Percentiles rank a stretch among this genome's conserved stretches.
These are phyloP conservation scores for Lodderomyces metapsilosis DNA, from an alignment of 1,139 yeast species.

Conservation along the genomic window DNA sequence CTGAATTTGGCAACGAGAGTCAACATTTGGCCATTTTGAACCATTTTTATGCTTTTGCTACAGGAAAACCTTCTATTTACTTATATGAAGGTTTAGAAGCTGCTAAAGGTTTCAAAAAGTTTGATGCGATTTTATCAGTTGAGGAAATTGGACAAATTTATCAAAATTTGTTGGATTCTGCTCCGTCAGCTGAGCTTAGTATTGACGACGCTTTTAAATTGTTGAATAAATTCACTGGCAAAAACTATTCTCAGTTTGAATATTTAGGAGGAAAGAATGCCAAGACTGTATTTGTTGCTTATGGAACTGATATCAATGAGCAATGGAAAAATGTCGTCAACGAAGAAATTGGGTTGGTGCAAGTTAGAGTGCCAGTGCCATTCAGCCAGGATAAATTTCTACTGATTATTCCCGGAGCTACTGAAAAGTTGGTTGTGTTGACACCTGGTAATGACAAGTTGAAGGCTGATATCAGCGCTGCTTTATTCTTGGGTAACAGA, in stretches of 20 bases:
- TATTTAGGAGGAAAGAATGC: conserved; percentile 64
- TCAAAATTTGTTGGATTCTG: conserved; percentile 31
- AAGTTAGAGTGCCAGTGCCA: conserved; percentile 78
- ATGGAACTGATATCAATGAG: conserved; percentile 69
- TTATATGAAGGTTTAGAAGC: conserved; percentile 80
- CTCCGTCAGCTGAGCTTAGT: conserved; percentile 34
- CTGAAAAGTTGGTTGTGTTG: conserved; percentile 63
- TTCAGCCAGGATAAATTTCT: conserved; percentile 64
- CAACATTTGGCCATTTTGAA: conserved; percentile 70
- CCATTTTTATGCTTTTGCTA: conserved; percentile 54
- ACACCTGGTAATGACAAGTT: conserved; percentile 33
- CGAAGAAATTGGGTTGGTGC: conserved; percentile 55
- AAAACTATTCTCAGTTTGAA: conserved; percentile 65
- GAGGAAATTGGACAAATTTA: conserved; percentile 44
- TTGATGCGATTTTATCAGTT: conserved; percentile 45
- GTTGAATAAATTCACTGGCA: conserved; percentile 59
- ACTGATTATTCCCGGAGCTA: conserved; percentile 54
- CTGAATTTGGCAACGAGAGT: conserved; percentile 54
- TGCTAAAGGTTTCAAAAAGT: conserved; percentile 54
- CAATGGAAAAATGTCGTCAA: conserved; percentile 49
- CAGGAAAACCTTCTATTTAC: conserved; percentile 61
- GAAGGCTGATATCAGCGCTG: conserved; percentile 71
- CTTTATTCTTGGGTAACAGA: conserved; percentile 57
- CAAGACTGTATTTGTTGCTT: conserved; percentile 69
- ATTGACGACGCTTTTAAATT: conserved; percentile 41